Percentiles rank a stretch among this genome's conserved stretches.
phyloP scores from a whole-genome alignment of 352 stramenopile genomes.

The Globisporangium echinulatum region DNA sequence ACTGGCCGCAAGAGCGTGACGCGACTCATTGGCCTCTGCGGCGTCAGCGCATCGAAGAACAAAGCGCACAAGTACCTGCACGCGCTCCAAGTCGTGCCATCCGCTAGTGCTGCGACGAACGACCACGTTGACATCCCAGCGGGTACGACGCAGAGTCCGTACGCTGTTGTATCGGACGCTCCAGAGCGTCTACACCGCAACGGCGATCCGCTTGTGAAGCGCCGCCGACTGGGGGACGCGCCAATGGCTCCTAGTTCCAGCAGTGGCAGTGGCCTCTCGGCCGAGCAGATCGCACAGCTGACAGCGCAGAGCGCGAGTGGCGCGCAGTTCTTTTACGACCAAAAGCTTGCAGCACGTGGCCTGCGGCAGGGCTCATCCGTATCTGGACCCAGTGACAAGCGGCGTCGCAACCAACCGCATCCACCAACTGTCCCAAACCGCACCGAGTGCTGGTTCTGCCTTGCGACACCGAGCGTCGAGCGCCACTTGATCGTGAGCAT shows the following conservation, averaged over 20 bases:
- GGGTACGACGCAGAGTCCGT: constrained; percentile 71
- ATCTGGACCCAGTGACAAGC: constrained; percentile 18
- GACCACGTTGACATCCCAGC: constrained; percentile 55
- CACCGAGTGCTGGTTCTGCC: constrained; percentile 83
- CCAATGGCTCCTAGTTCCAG: not conserved
- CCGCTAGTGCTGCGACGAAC: constrained; percentile 16
- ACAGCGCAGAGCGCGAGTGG: constrained; percentile 33
- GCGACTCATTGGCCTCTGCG: constrained; percentile 62
- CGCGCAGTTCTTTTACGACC: constrained; percentile 76
- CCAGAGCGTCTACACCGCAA: constrained; percentile 7
- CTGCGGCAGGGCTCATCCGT: constrained; percentile 39
- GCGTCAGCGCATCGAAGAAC: constrained; percentile 52
- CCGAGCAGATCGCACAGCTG: constrained; percentile 59
- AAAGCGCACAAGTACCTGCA: constrained; percentile 80
- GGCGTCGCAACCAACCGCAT: not conserved
- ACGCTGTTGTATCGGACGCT: constrained; percentile 21
- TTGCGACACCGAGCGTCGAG: constrained; percentile 70
- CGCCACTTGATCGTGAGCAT: constrained; percentile 82
- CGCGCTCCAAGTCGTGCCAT: constrained; percentile 52
- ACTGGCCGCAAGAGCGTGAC: constrained; percentile 55
- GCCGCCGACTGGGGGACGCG: constrained; percentile 22
- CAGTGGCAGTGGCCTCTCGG: constrained; percentile 33
- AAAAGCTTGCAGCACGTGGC: constrained; percentile 45
- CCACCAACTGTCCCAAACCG: constrained; percentile 35
- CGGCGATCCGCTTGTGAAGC: constrained; percentile 32